These are phyloP conservation scores for Candida anutae DNA, from an alignment of 1,139 yeast genomes.

Conservation along the genomic window DNA sequence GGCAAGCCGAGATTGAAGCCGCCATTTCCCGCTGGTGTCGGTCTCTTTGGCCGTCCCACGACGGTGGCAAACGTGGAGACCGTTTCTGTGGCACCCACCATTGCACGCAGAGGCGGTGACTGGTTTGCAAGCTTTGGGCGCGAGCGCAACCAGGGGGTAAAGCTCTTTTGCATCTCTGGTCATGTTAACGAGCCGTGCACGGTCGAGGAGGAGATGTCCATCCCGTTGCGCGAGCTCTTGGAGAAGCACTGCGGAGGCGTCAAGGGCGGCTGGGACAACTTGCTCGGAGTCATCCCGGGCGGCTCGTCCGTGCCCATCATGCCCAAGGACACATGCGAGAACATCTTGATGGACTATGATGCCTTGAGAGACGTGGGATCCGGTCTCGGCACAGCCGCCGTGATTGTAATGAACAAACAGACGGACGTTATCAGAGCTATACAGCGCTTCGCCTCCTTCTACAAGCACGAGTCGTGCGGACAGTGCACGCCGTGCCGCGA, in stretches of 20 bases:
- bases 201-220: constrained; percentile 89
- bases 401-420: constrained; percentile 79
- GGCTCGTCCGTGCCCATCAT: constrained; percentile 81
- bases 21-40: constrained; percentile 92
- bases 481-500: constrained; percentile 95
- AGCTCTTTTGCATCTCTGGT: constrained; percentile 79
- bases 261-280: constrained; percentile 86
- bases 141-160: constrained; percentile 76
- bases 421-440: constrained; percentile 80
- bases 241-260: constrained; percentile 89
- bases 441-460: constrained; percentile 74
- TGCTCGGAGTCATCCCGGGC: constrained; percentile 80
- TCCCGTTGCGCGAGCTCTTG: constrained; percentile 69
- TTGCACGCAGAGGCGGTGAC: constrained; percentile 78
- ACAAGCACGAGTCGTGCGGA: constrained; percentile 88
- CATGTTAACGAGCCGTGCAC: constrained; percentile 89
- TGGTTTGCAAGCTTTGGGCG: constrained; percentile 83
- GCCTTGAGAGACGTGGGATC: constrained; percentile 78
- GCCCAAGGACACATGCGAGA: constrained; percentile 59
- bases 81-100: constrained; percentile 82
- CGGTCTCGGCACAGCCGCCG: constrained; percentile 89
- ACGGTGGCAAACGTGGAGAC: constrained; percentile 89
- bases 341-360: constrained; percentile 77
- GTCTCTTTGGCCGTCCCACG: constrained; percentile 82
- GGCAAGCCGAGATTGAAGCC: constrained; percentile 92